Evolutionary conservation across 192 early-diverging fungal genomes (phyloP), one percentile per base, ranked within the genome.

Genomic region (Mortierella hygrophila): DNA sequence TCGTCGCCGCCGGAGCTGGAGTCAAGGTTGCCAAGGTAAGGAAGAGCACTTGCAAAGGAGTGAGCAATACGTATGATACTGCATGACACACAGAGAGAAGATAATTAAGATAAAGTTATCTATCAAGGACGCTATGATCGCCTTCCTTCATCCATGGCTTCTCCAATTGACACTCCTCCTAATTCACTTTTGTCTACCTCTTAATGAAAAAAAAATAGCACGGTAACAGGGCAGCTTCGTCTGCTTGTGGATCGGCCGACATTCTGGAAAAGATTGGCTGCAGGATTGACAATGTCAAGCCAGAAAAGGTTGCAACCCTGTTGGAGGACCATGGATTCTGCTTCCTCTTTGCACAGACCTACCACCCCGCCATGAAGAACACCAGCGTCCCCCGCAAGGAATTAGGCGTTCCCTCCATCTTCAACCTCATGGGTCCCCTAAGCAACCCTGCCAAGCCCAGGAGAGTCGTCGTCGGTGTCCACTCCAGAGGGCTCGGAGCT

Each of bases 361-460:
- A 96, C 85, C 97, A 99, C 82, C 96, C 98, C 11, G 92, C 95
- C 40, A 97, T 99, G 96, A 95, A 94, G 57, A 88, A 94, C 75
- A 92, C 97, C 21, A 94, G 94, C 16, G 88, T 69, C 35, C 89
- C 94, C 4, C 91, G 98, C 29, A 93, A 93, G 52, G 97, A 99
- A 87, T 89, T 99, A 10, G 98, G 97, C 46, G 91, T 99, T 6
- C 96, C 96, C 15, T 98, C 98, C 6, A 94, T 98, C 37, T 98
- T 99, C 90, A 99, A 99, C 78, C 78, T 98, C 54, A 90, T 99
- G 21, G 98, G 98, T 0, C 98, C 98, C 8, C 85, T 99, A 81
- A 96, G 91, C 60, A 99, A 98, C 79, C 98, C 98, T 16, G 96
- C 97, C 1, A 85, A 85, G 49, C 97, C 98, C 1, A 87, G 86